A percentile compares a stretch with the other conserved stretches of the same genome.
Evolutionary conservation across 1,139 yeast species (phyloP).

Genomic region (Pichia sp.): DNA sequence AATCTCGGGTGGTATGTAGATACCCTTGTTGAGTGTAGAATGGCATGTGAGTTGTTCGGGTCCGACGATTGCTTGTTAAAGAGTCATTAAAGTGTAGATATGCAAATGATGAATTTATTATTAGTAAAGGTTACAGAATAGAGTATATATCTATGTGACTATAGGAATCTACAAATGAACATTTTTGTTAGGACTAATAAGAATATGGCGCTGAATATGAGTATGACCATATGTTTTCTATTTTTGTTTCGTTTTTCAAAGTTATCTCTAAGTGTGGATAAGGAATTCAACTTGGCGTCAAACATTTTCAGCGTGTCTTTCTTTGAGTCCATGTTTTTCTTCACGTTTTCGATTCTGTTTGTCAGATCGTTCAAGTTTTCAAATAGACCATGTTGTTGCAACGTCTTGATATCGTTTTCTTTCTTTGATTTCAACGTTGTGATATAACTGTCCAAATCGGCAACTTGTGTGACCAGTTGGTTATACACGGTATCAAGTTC

Average conservation of each 20-base stretch:
- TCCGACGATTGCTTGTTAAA: no score
- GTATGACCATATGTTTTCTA: constrained; percentile 15
- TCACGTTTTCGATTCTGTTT: constrained; percentile 25
- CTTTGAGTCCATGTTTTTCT: constrained; percentile 19
- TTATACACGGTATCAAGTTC: constrained; percentile 21
- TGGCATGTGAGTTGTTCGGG: no score
- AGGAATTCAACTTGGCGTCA: constrained; percentile 20
- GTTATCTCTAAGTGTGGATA: constrained; percentile 21
- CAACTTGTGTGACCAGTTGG: constrained; percentile 19
- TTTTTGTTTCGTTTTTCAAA: constrained; percentile 18
- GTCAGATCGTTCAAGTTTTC: constrained; percentile 28
- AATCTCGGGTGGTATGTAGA: no score
- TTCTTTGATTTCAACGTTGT: constrained; percentile 20
- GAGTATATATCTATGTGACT: no score
- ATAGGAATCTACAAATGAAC: not conserved
- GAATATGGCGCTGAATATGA: not conserved
- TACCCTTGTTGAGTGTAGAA: no score
- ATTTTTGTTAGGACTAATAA: not conserved
- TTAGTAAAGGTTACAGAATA: no score
- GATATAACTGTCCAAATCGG: constrained; percentile 19
- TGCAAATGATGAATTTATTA: no score
- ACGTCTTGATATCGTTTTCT: constrained; percentile 17
- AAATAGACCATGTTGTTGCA: constrained; percentile 23
- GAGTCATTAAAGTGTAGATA: no score
- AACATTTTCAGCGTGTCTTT: constrained; percentile 24